Evolutionary conservation across 306 rosid genomes (phyloP), one percentile per base, ranked within the genome.

Genomic region (Gastrolobium bilobum): DNA sequence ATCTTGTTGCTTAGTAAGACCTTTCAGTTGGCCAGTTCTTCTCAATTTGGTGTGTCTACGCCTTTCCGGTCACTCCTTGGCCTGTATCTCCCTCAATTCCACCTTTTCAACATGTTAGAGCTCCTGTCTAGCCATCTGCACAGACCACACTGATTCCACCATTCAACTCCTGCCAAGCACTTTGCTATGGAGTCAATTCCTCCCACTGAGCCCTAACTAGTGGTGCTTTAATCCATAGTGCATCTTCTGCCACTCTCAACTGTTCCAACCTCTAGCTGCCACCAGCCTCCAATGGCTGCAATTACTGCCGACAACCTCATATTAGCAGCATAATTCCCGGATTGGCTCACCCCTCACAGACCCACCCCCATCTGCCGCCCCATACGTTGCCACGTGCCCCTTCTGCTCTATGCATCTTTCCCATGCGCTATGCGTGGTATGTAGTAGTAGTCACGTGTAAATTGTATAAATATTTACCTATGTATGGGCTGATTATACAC

Each of bases 261-360:
- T 11, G 52, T 14, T 7, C 56, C 65, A 54, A 39, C 53, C 66
- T 39, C 67, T 56, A 39, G 54, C 42, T 72, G 37, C 31, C 42
- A 43, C 66, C 38, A 72, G 31, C 54, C 10, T 56, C 53, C 60
- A 47, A 72, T 14, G 5, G 52, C 53, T 54, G 20, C 59, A 69
- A 34, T n/a, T n/a, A 67, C 40, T 1, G 37, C 33, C 46, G 9
- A 46, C 11, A 71, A 10, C 38, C 38, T 20, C 35, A 71, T 42
- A 37, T 38, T 64, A 53, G 46, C 39, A 71, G 50, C 10, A 71
- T 46, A 9, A 52, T 59, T 4, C 56, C 30, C 42, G 11, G 14
- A 37, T 39, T 3, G 10, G 37, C 63, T 35, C 48, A 40, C n/a
- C 50, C 70, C 7, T 29, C 14, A 38, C 50, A 63, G n/a, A 63